phyloP scores from a whole-genome alignment of 129 eudicot genomes.

The Chrysanthemum makinoi region DNA sequence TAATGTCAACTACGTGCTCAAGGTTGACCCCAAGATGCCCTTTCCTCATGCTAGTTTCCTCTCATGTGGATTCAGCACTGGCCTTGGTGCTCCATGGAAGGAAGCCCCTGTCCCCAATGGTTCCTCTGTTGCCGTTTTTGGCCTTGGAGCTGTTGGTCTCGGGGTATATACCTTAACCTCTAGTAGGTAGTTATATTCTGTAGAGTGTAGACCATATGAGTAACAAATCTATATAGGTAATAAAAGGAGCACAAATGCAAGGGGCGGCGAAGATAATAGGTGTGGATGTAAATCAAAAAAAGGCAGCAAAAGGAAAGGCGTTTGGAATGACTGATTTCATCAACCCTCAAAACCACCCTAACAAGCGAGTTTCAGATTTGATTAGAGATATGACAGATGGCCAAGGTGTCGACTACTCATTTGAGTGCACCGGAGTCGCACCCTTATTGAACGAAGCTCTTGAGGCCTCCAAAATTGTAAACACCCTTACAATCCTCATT shows the following conservation, averaged over 20 bases:
- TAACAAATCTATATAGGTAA: constrained; percentile 24
- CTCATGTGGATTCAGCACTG: constrained; percentile 63
- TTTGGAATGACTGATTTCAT: constrained; percentile 61
- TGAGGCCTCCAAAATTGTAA: constrained; percentile 52
- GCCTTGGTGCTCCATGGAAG: constrained; percentile 52
- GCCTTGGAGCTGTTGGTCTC: constrained; percentile 71
- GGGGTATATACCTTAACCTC: constrained; percentile 35
- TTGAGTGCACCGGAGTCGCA: constrained; percentile 58
- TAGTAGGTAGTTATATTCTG: not conserved
- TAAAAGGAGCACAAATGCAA: constrained; percentile 48
- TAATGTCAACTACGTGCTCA: constrained; percentile 38
- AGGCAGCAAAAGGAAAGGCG: constrained; percentile 34
- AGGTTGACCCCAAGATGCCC: constrained; percentile 43
- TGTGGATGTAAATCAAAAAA: constrained; percentile 48
- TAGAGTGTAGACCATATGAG: not conserved
- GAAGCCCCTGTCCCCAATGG: constrained; percentile 37
- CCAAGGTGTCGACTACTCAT: constrained; percentile 47
- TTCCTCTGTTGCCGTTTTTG: constrained; percentile 55
- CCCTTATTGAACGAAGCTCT: constrained; percentile 51
- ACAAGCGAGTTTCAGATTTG: constrained; percentile 35
- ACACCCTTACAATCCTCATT: not conserved
- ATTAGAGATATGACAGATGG: constrained; percentile 50
- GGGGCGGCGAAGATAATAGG: constrained; percentile 57
- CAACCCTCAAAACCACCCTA: constrained; percentile 39
- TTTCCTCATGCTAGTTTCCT: constrained; percentile 52